A percentile compares a stretch with the other conserved stretches of the same genome.
Evolutionary conservation across 331 rosid species (phyloP).

Genomic region (Acacia concinna): DNA sequence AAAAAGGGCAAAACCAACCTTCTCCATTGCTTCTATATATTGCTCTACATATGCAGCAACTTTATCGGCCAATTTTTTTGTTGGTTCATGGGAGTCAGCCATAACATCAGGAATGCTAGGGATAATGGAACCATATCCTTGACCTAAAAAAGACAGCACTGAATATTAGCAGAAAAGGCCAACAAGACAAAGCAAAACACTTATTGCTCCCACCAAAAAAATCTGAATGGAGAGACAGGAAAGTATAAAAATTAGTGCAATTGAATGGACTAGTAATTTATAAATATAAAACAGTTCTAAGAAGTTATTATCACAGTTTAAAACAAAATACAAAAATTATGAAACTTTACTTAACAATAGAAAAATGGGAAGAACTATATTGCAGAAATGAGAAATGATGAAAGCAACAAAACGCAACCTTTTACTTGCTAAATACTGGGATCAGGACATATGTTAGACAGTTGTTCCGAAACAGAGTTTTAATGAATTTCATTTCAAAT

Average conservation of each 20-base stretch:
- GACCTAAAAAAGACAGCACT: conserved; percentile 40
- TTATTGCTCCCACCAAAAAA: background rate
- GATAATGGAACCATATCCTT: conserved; percentile 78
- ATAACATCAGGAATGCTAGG: conserved; percentile 54
- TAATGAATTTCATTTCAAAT: conserved; percentile 7
- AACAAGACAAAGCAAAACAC: background rate
- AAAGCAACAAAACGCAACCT: conserved; percentile 13
- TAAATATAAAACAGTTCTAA: background rate
- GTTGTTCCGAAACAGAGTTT: conserved; percentile 22
- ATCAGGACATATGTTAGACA: conserved; percentile 16
- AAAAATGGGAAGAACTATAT: background rate
- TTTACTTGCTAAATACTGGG: background rate
- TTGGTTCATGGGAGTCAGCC: conserved; percentile 50
- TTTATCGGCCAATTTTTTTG: conserved; percentile 60
- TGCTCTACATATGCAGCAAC: conserved; percentile 67
- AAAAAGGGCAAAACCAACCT: conserved; percentile 51
- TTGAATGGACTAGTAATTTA: background rate
- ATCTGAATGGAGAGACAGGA: background rate
- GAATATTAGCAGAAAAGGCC: background rate
- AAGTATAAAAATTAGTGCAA: background rate
- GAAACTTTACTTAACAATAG: background rate
- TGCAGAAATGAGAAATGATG: background rate
- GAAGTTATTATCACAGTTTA: background rate
- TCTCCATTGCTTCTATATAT: conserved; percentile 90
- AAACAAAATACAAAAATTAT: background rate